phyloP scores from a whole-genome alignment of 139 green algal species.

The Nannochloris sp. region DNA sequence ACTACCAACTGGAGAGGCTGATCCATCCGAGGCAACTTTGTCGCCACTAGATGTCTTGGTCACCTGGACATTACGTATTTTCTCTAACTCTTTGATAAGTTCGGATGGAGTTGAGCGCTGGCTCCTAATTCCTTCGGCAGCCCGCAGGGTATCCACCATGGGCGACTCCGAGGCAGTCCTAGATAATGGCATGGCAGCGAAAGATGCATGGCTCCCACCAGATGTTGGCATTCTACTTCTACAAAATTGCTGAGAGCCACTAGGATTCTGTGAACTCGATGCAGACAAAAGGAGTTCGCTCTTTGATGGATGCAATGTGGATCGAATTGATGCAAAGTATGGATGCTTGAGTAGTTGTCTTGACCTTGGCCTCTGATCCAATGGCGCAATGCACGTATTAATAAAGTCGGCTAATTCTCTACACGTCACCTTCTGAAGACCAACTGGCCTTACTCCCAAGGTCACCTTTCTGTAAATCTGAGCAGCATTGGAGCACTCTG shows the following conservation, averaged over 20 bases:
- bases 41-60: neutral
- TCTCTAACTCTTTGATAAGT: constrained; percentile 8
- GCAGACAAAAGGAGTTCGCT: constrained; percentile 12
- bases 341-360: constrained; percentile 83
- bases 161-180: neutral
- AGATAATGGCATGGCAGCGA: neutral
- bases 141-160: neutral
- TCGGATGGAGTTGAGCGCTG: constrained; percentile 25
- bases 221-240: neutral
- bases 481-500: constrained; percentile 94
- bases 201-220: neutral
- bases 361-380: constrained; percentile 58
- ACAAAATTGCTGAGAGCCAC: neutral
- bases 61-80: neutral
- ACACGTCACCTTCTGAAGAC: constrained; percentile 70
- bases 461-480: constrained; percentile 99
- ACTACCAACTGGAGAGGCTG: neutral
- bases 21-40: neutral
- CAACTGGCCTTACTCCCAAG: constrained; percentile 68
- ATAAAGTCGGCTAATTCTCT: constrained; percentile 80
- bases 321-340: constrained; percentile 76
- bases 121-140: neutral
- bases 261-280: neutral
- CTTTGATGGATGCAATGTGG: neutral
- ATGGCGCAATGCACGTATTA: constrained; percentile 71